A percentile compares a stretch with the other conserved stretches of the same genome.
These are phyloP conservation scores for Xylariaceae sp. DNA, from an alignment of 2,329 filamentous ascomycete species.

Conservation along the genomic window DNA sequence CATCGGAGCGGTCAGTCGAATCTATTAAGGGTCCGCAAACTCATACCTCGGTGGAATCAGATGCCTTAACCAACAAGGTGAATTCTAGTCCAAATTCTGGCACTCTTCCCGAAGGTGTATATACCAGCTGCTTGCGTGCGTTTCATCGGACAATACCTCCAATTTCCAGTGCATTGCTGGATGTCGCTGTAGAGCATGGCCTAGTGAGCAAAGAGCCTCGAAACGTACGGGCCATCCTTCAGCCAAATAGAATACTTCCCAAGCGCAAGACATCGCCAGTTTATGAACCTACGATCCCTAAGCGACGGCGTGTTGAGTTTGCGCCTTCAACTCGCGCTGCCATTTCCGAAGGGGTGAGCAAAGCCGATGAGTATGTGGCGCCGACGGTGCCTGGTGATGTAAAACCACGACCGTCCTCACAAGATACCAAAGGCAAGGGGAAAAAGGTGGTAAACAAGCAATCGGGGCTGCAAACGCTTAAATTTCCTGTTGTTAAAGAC, in stretches of 20 bases:
- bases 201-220: conserved; percentile 34
- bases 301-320: conserved; percentile 32
- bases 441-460: conserved; percentile 39
- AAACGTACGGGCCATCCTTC: conserved; percentile 14
- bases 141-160: conserved; percentile 38
- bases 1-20: neutral
- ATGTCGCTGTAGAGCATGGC: conserved; percentile 40
- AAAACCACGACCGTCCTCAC: conserved; percentile 21
- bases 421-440: conserved; percentile 17
- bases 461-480: conserved; percentile 43
- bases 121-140: conserved; percentile 41
- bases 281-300: conserved; percentile 20
- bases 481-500: conserved; percentile 75
- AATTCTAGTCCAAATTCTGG: conserved; percentile 10
- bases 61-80: conserved; percentile 2
- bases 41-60: conserved; percentile 1
- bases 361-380: conserved; percentile 2
- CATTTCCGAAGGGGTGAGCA: neutral
- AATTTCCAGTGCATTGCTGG: conserved; percentile 38
- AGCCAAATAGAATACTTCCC: conserved; percentile 5
- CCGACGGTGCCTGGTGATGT: conserved; percentile 2
- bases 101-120: conserved; percentile 37
- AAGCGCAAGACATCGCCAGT: conserved; percentile 25
- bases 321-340: conserved; percentile 8
- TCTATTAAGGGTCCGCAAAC: neutral